Percentiles rank a stretch among this genome's conserved stretches.
phyloP scores from a whole-genome alignment of 192 early-diverging fungal species.

The Rhizoclosmatium sp. region DNA sequence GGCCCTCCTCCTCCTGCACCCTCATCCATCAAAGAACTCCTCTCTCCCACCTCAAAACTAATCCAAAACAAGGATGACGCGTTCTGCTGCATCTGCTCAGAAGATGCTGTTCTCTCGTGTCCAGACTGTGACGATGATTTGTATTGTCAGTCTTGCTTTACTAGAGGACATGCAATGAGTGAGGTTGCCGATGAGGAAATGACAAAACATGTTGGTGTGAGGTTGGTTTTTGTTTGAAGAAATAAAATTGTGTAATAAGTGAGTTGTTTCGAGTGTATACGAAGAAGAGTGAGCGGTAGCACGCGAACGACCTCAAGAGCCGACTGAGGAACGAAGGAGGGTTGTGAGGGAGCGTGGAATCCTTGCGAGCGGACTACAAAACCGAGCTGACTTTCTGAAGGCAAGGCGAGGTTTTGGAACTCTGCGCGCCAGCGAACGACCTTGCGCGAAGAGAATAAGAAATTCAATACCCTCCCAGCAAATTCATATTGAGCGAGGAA shows the following conservation, averaged over 20 bases:
- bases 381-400: no score
- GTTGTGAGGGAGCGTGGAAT: no score
- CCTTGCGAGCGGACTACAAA: no score
- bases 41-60: not conserved
- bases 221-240: not conserved
- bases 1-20: not conserved
- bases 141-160: conserved; percentile 65
- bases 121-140: conserved; percentile 67
- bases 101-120: conserved; percentile 67
- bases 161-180: conserved; percentile 53
- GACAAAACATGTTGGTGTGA: conserved; percentile 34
- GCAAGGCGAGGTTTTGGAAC: no score
- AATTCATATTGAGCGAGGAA: no score
- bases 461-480: no score
- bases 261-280: not conserved
- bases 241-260: not conserved
- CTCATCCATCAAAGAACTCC: not conserved
- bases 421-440: no score
- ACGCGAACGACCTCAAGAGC: no score
- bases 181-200: conserved; percentile 41
- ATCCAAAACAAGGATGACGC: not conserved
- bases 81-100: conserved; percentile 66
- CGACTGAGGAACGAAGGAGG: no score
- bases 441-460: no score
- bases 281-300: no score